Evolutionary conservation across 2,329 filamentous ascomycete genomes (phyloP), one percentile per base, ranked within the genome.

Genomic region (Scortechinia acanthostroma): DNA sequence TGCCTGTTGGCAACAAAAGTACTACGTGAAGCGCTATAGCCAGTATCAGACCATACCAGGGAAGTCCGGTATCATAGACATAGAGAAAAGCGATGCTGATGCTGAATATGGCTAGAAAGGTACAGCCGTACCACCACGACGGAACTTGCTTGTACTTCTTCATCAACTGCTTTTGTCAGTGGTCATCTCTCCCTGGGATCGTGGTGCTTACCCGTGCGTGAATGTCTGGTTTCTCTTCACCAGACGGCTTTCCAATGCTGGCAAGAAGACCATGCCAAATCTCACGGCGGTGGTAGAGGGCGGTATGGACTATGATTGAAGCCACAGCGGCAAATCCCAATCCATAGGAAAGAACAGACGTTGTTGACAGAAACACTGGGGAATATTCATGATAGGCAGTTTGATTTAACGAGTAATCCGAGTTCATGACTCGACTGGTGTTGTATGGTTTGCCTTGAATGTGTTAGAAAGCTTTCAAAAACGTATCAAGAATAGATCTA

Each of bases 281-380:
- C 46, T 76, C 70, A 44, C 63, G 64, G 22, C 75, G 75, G 51
- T 80, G 71, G 55, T 79, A 80, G 14, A 80, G 57, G 2, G 53
- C 58, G 37, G 77, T 74, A 47, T 80, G 76, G 4, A 78, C 68
- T 35, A 80, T 59, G 46, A 80, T 77, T 6, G 79, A 76, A 0
- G 77, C 71, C 21, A 86, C 72, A 19, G 80, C 77, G n/a, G 83
- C 83, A 55, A 86, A 86, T 0, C 77, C 78, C 10, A 86, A 63
- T 1, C 80, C 81, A 52, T 86, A 80, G 4, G 68, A 64, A 28
- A 80, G 58, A 2, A 73, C 71, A 48, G 77, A 86, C 48, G 83
- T 80, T 0, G 80, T 73, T 2, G 78, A 71, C 17, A 86, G 65
- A 54, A 76, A 86, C 3, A 85, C 68, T 1, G 82, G 82, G 17